Conservation (phyloP, 768 basidiomycete species). For the Lyophyllum decastes region DNA sequence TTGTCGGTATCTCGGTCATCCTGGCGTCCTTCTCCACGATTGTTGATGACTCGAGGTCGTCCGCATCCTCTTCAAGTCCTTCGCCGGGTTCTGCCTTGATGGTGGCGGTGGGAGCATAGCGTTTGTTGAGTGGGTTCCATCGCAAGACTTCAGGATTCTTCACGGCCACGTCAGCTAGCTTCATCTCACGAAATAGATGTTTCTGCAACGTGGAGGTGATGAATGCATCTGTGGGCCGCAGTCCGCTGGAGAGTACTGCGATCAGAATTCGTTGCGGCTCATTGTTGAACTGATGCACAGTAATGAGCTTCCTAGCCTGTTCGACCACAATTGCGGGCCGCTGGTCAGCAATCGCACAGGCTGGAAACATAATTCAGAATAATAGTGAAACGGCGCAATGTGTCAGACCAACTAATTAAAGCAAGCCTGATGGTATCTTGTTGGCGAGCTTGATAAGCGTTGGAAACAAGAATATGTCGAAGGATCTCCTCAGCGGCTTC, state of each 20-base stretch:
- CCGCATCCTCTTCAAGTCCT: constrained; percentile 40
- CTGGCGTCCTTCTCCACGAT: constrained; percentile 12
- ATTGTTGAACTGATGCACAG: constrained; percentile 80
- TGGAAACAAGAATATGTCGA: constrained; percentile 72
- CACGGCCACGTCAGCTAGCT: constrained; percentile 64
- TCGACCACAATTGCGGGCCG: constrained; percentile 65
- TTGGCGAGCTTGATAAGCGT: constrained; percentile 63
- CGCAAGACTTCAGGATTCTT: constrained; percentile 59
- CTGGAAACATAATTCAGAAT: constrained; percentile 37
- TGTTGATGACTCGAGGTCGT: constrained; percentile 17
- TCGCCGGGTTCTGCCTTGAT: constrained; percentile 39
- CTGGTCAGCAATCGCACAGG: constrained; percentile 66
- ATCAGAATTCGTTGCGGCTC: constrained; percentile 80
- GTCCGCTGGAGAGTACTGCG: constrained; percentile 71
- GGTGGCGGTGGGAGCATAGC: constrained; percentile 44
- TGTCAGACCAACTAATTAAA: constrained; percentile 60
- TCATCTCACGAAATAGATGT: constrained; percentile 79
- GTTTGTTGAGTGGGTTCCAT: constrained; percentile 47
- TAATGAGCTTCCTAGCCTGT: constrained; percentile 75
- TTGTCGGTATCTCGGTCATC: constrained; percentile 54
- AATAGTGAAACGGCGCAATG: neutral
- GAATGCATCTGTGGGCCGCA: constrained; percentile 73
- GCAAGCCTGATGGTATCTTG: constrained; percentile 78
- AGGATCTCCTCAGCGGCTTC: constrained; percentile 75
- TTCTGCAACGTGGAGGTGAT: constrained; percentile 81